These are phyloP conservation scores for Microbotryum silenes-acaulis DNA, from an alignment of 1,284 basidiomycete species.

Conservation along the genomic window DNA sequence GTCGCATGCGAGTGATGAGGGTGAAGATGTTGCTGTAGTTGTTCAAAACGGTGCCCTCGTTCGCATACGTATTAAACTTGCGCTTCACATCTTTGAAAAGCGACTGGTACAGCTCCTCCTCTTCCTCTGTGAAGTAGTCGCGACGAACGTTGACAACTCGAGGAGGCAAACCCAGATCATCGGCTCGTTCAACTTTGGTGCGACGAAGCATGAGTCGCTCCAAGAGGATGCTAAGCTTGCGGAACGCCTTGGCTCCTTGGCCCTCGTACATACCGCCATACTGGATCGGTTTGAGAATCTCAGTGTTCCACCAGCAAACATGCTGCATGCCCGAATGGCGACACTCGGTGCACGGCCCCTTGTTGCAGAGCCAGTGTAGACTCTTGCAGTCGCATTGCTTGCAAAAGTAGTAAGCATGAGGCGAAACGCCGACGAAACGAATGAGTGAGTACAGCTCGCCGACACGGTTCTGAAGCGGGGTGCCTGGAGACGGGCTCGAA, in stretches of 20 bases:
- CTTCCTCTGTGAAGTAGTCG: conserved; percentile 92
- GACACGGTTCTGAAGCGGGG: conserved; percentile 67
- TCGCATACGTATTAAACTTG: conserved; percentile 82
- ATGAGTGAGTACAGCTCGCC: conserved; percentile 96
- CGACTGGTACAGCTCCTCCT: conserved; percentile 79
- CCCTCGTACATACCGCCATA: conserved; percentile 54
- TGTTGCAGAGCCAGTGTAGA: conserved; percentile 81
- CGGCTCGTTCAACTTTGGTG: conserved; percentile 74
- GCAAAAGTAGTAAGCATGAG: conserved; percentile 78
- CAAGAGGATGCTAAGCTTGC: conserved; percentile 78
- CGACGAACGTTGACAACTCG: conserved; percentile 79
- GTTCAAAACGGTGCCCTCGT: conserved; percentile 67
- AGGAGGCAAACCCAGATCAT: conserved; percentile 95
- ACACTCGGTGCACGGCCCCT: conserved; percentile 61
- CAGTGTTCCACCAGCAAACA: conserved; percentile 74
- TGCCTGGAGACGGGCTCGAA: conserved; percentile 6
- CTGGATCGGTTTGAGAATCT: conserved; percentile 92
- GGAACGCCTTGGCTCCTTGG: conserved; percentile 73
- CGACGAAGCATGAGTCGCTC: conserved; percentile 91
- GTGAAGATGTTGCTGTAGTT: conserved; percentile 89
- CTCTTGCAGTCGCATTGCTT: conserved; percentile 71
- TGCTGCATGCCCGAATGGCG: conserved; percentile 62
- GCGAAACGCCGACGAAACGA: conserved; percentile 61
- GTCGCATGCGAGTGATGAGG: conserved; percentile 63
- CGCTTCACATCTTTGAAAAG: conserved; percentile 89